These are phyloP conservation scores for Cyberlindnera nakhonratchasimensis DNA, from an alignment of 805 yeast species.

Conservation along the genomic window DNA sequence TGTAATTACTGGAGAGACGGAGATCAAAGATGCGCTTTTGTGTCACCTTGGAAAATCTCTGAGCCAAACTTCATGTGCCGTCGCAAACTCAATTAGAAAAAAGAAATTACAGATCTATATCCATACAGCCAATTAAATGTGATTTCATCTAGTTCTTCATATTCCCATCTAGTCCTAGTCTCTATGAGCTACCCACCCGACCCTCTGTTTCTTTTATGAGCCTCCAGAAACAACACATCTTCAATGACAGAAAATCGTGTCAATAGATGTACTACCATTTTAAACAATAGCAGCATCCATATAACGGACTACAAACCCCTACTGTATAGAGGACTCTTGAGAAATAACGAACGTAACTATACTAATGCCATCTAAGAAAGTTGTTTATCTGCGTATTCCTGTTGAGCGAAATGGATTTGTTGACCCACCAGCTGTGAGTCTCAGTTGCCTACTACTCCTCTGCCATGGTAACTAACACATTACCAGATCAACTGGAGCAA, in stretches of 20 bases:
- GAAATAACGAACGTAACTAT: background rate
- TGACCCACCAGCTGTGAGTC: conserved; percentile 25
- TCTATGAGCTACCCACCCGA: too few species aligned
- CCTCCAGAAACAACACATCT: background rate
- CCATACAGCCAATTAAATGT: too few species aligned
- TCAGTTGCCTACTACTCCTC: background rate
- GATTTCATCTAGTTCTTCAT: too few species aligned
- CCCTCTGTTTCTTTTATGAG: too few species aligned
- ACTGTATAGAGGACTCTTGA: too few species aligned
- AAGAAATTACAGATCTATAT: too few species aligned
- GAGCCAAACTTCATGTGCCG: background rate
- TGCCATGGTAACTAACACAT: background rate
- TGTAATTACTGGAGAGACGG: too few species aligned
- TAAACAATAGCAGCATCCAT: background rate
- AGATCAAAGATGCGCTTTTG: background rate
- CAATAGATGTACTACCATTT: background rate
- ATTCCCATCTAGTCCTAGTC: too few species aligned
- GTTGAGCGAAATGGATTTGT: conserved; percentile 24
- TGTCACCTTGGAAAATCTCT: background rate
- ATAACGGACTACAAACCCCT: background rate
- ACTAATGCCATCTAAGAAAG: conserved; percentile 11
- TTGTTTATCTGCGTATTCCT: conserved; percentile 27
- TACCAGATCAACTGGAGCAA: conserved; percentile 26
- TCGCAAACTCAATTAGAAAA: too few species aligned
- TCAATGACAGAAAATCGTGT: conserved; percentile 1